Evolutionary conservation across 139 green algal species (phyloP), one percentile per base, ranked within the genome.

Genomic region (Tetraselmis chui): DNA sequence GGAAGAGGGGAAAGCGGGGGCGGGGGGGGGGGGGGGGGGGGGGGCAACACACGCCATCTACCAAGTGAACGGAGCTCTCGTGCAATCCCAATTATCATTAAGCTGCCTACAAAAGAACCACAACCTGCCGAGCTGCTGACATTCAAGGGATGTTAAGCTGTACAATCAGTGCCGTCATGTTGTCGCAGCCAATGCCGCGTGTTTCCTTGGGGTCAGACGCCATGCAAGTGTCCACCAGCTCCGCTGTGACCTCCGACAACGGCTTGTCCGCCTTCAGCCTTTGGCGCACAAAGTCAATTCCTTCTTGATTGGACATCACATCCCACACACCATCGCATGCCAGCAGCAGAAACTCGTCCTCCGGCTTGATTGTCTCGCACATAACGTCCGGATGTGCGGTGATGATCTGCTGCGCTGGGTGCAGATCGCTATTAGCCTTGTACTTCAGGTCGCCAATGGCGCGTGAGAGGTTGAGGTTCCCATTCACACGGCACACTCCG

Each of bases 391-490:
- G 93, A 80, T 96, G 84, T 5, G 94, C 94, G n/a, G 93, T 96
- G 79, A 97, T 94, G 85, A 95, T 94, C 84, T 95, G 90, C 59
- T 92, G 89, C 82, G 90, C 89, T 0, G 88, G 79, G 0, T 84
- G 82, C 29, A 94, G 85, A 76, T 92, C 81, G 26, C 45, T 59
- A 81, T 96, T 95, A 80, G 79, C 84, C 90, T 98, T 98, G 87
- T 98, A 98, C 82, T 94, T 94, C 59, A 99, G 88, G 85, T 99
- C 96, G 0, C 96, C 96, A 79, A 99, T 97, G 0, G 96, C 97
- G 30, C 96, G 90, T 1, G 91, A 96, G 82, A 99, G 89, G 86
- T 98, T 98, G 1, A 98, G 90, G 85, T 97, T 98, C 85, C 95
- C 95, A 80, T 98, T 98, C 0, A 98, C 95, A 28, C 95, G 87